Evolutionary conservation across 345 rosid species (phyloP), one percentile per base, ranked within the genome.

Genomic region (Erodium maritimum): DNA sequence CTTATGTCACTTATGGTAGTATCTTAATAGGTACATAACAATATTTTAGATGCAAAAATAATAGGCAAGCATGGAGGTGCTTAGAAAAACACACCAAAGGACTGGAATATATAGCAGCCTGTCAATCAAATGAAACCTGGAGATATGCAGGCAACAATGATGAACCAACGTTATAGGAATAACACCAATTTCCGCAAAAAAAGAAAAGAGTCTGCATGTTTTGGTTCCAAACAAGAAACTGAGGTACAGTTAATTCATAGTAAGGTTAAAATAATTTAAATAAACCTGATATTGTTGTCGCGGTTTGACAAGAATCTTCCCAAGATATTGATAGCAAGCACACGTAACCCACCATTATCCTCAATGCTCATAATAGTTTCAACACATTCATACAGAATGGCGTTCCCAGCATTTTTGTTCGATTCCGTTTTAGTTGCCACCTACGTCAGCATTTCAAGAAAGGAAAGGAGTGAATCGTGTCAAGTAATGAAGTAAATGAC

Each of bases 391-490:
- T 93, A 93, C 23, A 93, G 81, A 75, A 93, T 89, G 19, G 99
- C 99, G 77, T 89, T 89, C 60, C 99, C 99, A 17, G 97, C 95
- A 77, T 93, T 93, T 78, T 90, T 93, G 73, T 93, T 89, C 63
- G 99, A 80, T 72, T 93, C 97, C 3, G 96, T 90, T 85, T 87
- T 93, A 63, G 99, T 89, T 61, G 99, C 97, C 80, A 93, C 99
- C 99, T 93, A 61, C 54, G 21, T 12, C 48, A 16, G 48, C 48
- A 42, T 42, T 42, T 42, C 17, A 42, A 42, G 3, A 42, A 42
- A 42, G 48, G 48, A 14, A 42, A 10, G 17, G 48, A 42, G 14
- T 14, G 12, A 42, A 42, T 14, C 2, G 17, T 10, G 48, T 42
- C 14, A 42, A 42, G 12, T 9, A 42, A 42, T 10, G 17, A 42